Conservation (phyloP, 2,329 filamentous ascomycete species). For the Monilinia fructicola region DNA sequence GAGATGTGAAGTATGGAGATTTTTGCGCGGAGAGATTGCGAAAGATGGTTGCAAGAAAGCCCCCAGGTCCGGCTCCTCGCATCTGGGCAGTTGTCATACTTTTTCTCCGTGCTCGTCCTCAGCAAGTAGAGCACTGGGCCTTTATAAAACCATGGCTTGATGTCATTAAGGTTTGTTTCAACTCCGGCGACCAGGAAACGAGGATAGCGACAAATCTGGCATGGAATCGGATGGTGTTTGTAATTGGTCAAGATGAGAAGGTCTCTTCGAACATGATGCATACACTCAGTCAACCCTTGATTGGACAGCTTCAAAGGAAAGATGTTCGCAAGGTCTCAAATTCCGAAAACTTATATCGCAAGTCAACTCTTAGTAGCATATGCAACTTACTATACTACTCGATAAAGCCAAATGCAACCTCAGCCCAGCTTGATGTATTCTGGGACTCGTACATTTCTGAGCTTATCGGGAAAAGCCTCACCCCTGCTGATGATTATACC, state of each 20-base stretch:
- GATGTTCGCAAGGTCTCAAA: constrained; percentile 48
- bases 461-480: constrained; percentile 60
- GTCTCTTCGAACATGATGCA: constrained; percentile 56
- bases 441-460: constrained; percentile 76
- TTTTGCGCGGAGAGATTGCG: constrained; percentile 67
- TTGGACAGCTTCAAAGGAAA: constrained; percentile 66
- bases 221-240: constrained; percentile 82
- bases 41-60: constrained; percentile 64
- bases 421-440: constrained; percentile 66
- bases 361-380: constrained; percentile 64
- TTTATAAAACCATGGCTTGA: constrained; percentile 73
- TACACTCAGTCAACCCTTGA: constrained; percentile 67
- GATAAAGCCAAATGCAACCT: constrained; percentile 67
- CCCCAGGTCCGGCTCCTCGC: constrained; percentile 70
- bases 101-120: constrained; percentile 63
- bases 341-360: constrained; percentile 53
- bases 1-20: constrained; percentile 57
- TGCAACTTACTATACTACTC: constrained; percentile 82
- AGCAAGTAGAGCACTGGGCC: constrained; percentile 65
- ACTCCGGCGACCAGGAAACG: constrained; percentile 68
- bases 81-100: constrained; percentile 86
- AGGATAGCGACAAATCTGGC: constrained; percentile 77
- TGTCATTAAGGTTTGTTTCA: constrained; percentile 81
- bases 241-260: constrained; percentile 62
- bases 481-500: constrained; percentile 40